Evolutionary conservation across 805 yeast species (phyloP), one percentile per base, ranked within the genome.

Genomic region (Suhomyces emberorum): DNA sequence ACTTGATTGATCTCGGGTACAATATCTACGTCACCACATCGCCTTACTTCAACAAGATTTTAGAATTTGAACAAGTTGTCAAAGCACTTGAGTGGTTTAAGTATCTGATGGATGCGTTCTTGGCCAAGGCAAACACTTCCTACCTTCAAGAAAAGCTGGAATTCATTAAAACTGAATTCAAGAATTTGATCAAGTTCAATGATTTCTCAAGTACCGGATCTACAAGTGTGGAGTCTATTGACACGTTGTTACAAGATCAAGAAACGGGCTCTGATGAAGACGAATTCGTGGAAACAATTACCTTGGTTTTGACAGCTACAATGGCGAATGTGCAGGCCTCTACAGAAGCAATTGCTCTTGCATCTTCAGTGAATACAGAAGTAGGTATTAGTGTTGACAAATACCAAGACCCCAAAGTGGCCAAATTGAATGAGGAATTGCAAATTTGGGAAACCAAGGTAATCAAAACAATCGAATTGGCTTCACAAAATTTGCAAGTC

Each of bases 371-470:
- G 4, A 15, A 35, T 12, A 14, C 24, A 15, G 35, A 30, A 8
- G 15, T 25, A n/a, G 42, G 28, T 2, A 27, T 38, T 18, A 34
- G 42, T 14, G 34, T 28, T 7, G 42, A 38, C 6, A 24, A 27
- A 14, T 29, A 29, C 16, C 17, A 23, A 3, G 37, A 40, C 14
- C 38, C 37, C 3, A 32, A 31, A 10, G 19, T 33, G 5, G 17
- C 15, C 11, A 21, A 6, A 11, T 22, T 67, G n/a, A 55, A 63
- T 28, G 47, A 47, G n/a, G 63, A 63, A 32, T 49, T 68, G 28
- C 21, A 30, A 3, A 46, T 48, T 33, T 69, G 71, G 69, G 57
- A 55, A 28, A 22, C 34, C 5, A 62, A 60, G 39, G 61, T 68
- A 15, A 47, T 56, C 36, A 61, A 55, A 29, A 58, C 70, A 6